Base-by-base conservation (phyloP, 2,329 filamentous ascomycete species). In the Exophiala aquamarina region DNA sequence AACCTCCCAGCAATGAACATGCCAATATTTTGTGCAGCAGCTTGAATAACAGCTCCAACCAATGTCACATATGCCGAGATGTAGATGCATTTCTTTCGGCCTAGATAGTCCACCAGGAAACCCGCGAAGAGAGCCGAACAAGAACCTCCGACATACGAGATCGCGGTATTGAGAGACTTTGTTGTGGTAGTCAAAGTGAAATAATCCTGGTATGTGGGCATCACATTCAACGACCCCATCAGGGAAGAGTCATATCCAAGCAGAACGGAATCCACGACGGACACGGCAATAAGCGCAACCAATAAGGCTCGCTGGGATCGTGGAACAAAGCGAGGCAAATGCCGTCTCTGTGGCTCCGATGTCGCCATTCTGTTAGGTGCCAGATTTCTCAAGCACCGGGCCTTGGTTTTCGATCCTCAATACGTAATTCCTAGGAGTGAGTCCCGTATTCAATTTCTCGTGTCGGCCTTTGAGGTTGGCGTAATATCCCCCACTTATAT, bases 1-100 rank as follows among this genome's bases (percentile, higher is more conserved):
- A 83, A 77, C 9, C 82, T 77, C 0, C 82, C 79, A 6, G 75
- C 71, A 45, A 73, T 72, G 60, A 75, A 81, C 79, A 83, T 79
- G 10, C 70, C 66, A 14, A 81, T 65, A 40, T 76, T 71, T 50
- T 76, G 72, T 13, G 82, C 78, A 15, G 77, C 73, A 18, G 75
- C 70, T 61, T 86, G 83, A 1, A 86, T 70, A 31, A 73, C 68
- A 1, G 78, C 79, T 6, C 82, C 83, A 19, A 85, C 34, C 3
- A 75, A 59, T 59, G 79, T 81, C 59, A 85, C 76, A 11, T 72
- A 52, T 5, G 79, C 35, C 7, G 43, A 37, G 15, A 29, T 32
- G 17, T 57, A 51, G 23, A 66, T 50, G 3, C 47, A 56, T 36
- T 52, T 47, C 34, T 53, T 52, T 11, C 64, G 54, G 19, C 64